Evolutionary conservation across 352 stramenopile genomes (phyloP).

Genomic region (Pythium rishiriense): DNA sequence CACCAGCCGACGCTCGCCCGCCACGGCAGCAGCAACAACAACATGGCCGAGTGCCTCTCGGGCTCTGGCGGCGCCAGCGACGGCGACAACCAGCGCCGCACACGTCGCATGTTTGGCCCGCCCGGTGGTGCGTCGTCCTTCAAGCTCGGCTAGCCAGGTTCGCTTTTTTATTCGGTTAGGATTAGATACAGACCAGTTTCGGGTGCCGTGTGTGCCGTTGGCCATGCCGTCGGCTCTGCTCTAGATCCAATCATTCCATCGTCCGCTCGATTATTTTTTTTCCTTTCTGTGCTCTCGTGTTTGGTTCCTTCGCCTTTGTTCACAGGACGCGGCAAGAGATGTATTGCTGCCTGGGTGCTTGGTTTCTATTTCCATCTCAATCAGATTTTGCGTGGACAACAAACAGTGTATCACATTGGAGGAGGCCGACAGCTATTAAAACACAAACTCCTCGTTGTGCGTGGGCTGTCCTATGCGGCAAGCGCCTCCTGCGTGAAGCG

Average conservation of each 20-base stretch:
- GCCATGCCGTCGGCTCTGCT: too few relatives aligned
- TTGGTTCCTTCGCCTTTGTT: too few relatives aligned
- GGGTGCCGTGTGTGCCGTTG: too few relatives aligned
- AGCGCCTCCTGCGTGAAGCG: too few relatives aligned
- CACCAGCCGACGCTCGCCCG: conserved; percentile 25
- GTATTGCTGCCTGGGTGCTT: background rate
- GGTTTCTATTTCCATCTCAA: background rate
- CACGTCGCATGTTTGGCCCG: conserved; percentile 47
- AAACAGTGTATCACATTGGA: too few relatives aligned
- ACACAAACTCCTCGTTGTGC: background rate
- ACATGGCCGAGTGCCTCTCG: conserved; percentile 44
- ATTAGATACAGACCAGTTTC: background rate
- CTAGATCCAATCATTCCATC: background rate
- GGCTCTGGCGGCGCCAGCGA: conserved; percentile 35
- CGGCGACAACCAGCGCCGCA: conserved; percentile 31
- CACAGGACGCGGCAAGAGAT: too few relatives aligned
- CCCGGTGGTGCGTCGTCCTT: conserved; percentile 44
- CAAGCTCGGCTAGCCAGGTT: conserved; percentile 40
- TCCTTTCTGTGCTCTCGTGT: background rate
- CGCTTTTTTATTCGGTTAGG: background rate
- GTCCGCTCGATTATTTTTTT: background rate
- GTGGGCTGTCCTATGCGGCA: too few relatives aligned
- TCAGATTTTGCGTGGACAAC: too few relatives aligned
- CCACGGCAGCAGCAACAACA: conserved; percentile 23
- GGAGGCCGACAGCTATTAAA: background rate